Conservation (phyloP, 2,329 filamentous ascomycete genomes). For the Curvularia hawaiiensis region DNA sequence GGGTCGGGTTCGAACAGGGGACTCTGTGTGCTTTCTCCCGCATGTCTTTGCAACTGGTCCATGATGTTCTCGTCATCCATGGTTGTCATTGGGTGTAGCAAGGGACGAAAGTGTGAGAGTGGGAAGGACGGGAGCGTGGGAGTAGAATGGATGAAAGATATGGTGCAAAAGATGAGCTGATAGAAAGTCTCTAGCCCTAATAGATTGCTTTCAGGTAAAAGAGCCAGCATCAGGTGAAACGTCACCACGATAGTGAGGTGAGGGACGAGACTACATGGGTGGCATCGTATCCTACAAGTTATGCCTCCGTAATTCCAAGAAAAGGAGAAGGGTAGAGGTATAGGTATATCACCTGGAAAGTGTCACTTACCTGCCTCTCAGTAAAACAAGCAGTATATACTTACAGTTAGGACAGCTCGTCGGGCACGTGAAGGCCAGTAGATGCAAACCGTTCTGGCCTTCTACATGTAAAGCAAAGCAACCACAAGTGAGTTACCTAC, state of each 20-base stretch:
- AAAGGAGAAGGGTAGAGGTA: background rate
- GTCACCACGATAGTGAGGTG: background rate
- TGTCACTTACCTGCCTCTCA: background rate
- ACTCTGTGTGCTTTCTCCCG: background rate
- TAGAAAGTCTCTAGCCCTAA: background rate
- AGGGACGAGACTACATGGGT: background rate
- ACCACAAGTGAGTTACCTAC: too few relatives aligned
- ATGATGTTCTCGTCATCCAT: background rate
- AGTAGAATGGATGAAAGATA: background rate
- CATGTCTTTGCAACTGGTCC: background rate
- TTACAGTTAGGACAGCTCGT: background rate
- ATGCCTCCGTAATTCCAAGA: background rate
- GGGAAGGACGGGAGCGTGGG: too few relatives aligned
- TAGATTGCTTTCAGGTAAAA: background rate
- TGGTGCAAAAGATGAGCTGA: background rate
- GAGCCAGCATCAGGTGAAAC: background rate
- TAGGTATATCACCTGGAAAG: background rate
- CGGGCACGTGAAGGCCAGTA: background rate
- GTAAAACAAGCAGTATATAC: background rate
- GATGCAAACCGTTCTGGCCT: too few relatives aligned
- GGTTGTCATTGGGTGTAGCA: background rate
- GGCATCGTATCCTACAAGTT: background rate
- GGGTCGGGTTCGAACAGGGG: slow-evolving; percentile 7
- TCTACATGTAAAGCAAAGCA: too few relatives aligned
- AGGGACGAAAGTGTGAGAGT: too few relatives aligned